These are phyloP conservation scores for Microascus cirrosus DNA, from an alignment of 2,329 filamentous ascomycete genomes.

Conservation along the genomic window DNA sequence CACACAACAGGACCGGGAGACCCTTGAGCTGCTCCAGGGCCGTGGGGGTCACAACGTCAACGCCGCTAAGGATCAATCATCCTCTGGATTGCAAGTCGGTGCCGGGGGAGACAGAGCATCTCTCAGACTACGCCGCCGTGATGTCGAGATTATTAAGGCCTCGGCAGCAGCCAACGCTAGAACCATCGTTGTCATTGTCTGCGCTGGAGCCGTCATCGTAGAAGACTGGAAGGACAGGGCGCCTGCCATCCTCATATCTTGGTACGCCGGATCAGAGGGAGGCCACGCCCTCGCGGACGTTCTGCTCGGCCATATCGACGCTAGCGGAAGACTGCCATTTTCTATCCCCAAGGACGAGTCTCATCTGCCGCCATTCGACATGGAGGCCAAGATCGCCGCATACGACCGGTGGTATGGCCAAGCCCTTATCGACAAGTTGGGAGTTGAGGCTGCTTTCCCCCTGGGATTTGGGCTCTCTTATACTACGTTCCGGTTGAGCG, in stretches of 20 bases:
- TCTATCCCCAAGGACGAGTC: constrained; percentile 9
- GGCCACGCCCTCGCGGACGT: constrained; percentile 10
- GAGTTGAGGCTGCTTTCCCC: constrained; percentile 8
- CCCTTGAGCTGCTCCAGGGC: not conserved
- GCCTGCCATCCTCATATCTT: constrained; percentile 8
- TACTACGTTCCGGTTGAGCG: constrained; percentile 4
- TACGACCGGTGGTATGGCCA: constrained; percentile 12
- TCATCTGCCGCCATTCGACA: constrained; percentile 10
- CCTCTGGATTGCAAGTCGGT: not conserved
- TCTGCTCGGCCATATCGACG: constrained; percentile 6
- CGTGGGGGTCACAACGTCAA: not conserved
- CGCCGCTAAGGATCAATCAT: not conserved
- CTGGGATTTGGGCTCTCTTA: constrained; percentile 13
- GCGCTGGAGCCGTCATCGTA: constrained; percentile 10
- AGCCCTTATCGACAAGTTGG: constrained; percentile 8
- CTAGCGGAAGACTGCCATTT: constrained; percentile 9
- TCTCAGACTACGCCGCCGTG: constrained; percentile 7
- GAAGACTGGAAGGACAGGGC: constrained; percentile 9
- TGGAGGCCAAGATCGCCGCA: constrained; percentile 5
- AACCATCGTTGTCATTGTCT: constrained; percentile 8
- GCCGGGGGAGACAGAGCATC: not conserved
- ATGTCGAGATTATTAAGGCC: constrained; percentile 9
- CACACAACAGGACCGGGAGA: not conserved
- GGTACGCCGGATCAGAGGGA: constrained; percentile 11
- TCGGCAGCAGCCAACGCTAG: constrained; percentile 5